Evolutionary conservation across 148 eudicot species (phyloP).

Genomic region (Beta vulgaris): DNA sequence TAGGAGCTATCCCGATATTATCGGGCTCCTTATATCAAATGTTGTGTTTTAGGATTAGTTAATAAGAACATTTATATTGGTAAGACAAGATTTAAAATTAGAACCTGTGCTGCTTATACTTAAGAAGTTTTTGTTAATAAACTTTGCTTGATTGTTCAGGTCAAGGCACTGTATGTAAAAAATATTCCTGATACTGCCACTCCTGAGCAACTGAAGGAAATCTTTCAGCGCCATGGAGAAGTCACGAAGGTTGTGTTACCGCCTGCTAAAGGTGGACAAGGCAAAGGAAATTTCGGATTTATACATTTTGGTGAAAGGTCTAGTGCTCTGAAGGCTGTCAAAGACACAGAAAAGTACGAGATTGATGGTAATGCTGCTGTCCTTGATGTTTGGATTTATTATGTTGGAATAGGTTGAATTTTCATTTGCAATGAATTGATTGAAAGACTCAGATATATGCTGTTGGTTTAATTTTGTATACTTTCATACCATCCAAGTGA

Average conservation of each 20-base stretch:
- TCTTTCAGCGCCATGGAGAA: slow-evolving; percentile 93
- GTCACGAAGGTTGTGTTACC: slow-evolving; percentile 95
- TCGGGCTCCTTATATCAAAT: no score
- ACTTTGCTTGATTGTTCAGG: slow-evolving; percentile 49
- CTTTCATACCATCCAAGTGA: no score
- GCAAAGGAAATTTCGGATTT: slow-evolving; percentile 91
- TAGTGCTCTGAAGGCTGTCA: slow-evolving; percentile 88
- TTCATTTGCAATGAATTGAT: not conserved
- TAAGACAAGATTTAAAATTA: not conserved
- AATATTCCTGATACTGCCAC: slow-evolving; percentile 86
- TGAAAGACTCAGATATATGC: not conserved
- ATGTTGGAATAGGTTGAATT: not conserved
- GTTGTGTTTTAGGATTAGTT: not conserved
- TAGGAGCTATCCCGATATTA: no score
- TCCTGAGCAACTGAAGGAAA: slow-evolving; percentile 76
- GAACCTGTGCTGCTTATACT: not conserved
- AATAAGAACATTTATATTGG: not conserved
- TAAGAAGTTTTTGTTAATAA: not conserved
- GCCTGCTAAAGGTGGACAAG: slow-evolving; percentile 80
- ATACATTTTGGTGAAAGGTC: slow-evolving; percentile 92
- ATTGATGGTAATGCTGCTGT: slow-evolving; percentile 59
- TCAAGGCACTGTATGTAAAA: slow-evolving; percentile 95
- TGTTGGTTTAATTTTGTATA: not conserved
- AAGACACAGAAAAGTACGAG: slow-evolving; percentile 83
- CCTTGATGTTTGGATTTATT: not conserved